Evolutionary conservation across 2,329 filamentous ascomycete genomes (phyloP).

Genomic region (Penicillium brasilianum): DNA sequence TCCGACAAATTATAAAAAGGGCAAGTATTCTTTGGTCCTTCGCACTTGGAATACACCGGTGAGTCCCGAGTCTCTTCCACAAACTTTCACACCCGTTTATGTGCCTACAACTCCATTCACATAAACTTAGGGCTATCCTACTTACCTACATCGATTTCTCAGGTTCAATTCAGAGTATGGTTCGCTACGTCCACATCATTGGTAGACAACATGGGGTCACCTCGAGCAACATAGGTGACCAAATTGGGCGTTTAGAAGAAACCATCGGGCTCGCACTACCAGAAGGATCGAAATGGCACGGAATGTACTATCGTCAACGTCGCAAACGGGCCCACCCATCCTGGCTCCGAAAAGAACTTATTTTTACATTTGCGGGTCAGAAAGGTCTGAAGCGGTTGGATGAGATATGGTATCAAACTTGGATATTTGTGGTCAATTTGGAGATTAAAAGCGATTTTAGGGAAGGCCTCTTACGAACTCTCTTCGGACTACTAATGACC

Average conservation of each 20-base stretch:
- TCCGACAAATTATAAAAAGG: background rate
- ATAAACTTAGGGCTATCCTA: background rate
- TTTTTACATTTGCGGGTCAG: background rate
- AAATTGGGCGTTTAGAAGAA: background rate
- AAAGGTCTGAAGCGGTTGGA: background rate
- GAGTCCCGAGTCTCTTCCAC: background rate
- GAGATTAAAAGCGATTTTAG: conserved; percentile 2
- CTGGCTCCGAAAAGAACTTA: conserved; percentile 1
- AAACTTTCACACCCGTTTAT: background rate
- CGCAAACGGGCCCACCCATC: conserved; percentile 2
- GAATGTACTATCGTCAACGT: background rate
- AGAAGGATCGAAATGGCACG: background rate
- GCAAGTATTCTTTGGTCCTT: background rate
- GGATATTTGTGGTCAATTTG: background rate
- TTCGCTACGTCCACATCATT: background rate
- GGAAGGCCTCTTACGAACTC: background rate
- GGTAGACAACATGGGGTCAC: background rate
- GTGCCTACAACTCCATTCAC: background rate
- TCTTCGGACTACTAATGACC: background rate
- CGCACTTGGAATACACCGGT: background rate
- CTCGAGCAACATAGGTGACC: background rate
- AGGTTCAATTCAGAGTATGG: background rate
- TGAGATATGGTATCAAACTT: conserved; percentile 2
- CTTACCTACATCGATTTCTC: background rate
- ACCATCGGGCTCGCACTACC: background rate